Evolutionary conservation across 225 moss, liverwort and hornwort species (phyloP).

Genomic region (Neckera pumila): DNA sequence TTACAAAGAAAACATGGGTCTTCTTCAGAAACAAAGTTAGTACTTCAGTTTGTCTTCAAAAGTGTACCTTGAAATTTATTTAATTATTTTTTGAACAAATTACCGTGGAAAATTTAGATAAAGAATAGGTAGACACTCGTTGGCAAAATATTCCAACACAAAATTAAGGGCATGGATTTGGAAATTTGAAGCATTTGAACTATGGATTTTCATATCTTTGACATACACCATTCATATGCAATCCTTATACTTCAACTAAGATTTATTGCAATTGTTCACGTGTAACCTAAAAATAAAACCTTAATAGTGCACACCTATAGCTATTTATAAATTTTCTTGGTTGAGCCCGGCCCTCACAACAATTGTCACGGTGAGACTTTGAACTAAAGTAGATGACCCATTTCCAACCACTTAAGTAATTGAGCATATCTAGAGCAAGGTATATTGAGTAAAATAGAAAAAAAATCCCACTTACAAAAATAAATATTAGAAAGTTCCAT

Average conservation of each 20-base stretch:
- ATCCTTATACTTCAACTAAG: neutral
- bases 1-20: too few species aligned
- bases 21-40: too few species aligned
- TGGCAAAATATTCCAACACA: neutral
- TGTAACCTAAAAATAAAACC: too few species aligned
- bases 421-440: too few species aligned
- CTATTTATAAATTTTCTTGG: neutral
- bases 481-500: too few species aligned
- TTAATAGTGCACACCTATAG: rapidly evolving
- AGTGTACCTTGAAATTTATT: neutral
- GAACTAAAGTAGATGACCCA: neutral
- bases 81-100: too few species aligned
- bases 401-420: too few species aligned
- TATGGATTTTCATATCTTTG: neutral
- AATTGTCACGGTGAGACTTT: neutral
- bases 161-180: neutral
- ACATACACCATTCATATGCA: neutral
- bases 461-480: too few species aligned
- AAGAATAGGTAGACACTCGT: too few species aligned
- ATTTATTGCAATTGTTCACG: neutral
- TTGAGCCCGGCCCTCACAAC: too few species aligned
- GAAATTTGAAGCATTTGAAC: neutral
- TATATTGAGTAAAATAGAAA: too few species aligned
- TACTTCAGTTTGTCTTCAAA: neutral
- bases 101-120: neutral